These are phyloP conservation scores for Schwanniomyces pseudopolymorphus DNA, from an alignment of 805 yeast species.

Conservation along the genomic window DNA sequence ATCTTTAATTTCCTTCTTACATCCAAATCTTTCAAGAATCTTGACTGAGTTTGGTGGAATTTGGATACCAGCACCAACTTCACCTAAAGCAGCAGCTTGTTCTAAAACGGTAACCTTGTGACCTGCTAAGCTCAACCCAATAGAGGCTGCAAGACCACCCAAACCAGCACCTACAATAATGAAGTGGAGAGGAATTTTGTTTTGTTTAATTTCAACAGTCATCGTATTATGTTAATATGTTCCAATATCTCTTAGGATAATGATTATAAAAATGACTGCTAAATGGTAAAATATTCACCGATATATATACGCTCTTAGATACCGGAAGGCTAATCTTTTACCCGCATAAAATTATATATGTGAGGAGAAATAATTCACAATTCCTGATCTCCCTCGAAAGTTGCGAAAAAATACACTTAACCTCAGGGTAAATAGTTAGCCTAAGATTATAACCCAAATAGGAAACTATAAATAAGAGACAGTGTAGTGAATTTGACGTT, in stretches of 20 bases:
- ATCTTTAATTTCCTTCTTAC: constrained; percentile 10
- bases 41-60: constrained; percentile 26
- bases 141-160: constrained; percentile 28
- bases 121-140: constrained; percentile 21
- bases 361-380: neutral
- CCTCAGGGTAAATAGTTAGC: constrained; percentile 1
- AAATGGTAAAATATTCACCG: neutral
- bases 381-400: neutral
- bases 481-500: neutral
- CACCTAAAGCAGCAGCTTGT: constrained; percentile 22
- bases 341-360: neutral
- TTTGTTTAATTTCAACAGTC: constrained; percentile 6
- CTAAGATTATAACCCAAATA: neutral
- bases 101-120: constrained; percentile 24
- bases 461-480: neutral
- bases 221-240: neutral
- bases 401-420: neutral
- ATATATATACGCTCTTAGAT: neutral
- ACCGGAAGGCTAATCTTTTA: neutral
- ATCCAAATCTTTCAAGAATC: constrained; percentile 19
- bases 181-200: constrained; percentile 12
- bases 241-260: neutral
- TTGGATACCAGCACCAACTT: constrained; percentile 35
- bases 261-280: neutral
- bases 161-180: constrained; percentile 29